Base-by-base conservation (phyloP, 495 filamentous ascomycete genomes). In the Platismatia glauca region DNA sequence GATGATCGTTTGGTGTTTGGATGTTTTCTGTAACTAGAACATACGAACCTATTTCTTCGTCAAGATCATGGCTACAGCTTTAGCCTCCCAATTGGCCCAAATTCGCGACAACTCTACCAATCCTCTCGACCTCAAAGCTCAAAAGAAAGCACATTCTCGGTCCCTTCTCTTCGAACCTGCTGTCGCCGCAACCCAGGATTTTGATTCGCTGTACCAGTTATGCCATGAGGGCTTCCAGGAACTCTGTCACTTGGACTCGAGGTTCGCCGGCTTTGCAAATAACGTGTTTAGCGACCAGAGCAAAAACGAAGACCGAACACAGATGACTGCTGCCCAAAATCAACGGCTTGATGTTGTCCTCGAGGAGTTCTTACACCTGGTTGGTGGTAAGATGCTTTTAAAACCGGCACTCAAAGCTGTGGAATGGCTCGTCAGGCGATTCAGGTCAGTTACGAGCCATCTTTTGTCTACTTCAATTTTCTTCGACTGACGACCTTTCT, bases 401-500 rank as follows among this genome's bases (percentile, higher is more conserved):
- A 90, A 84, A 71, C 91, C 93, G 20, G 90, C 89, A 2, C 81
- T 94, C 18, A 96, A 92, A 68, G 89, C 91, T 7, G 78, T 97
- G 38, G 95, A 99, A 76, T 99, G 94, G 94, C 80, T 97, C 29
- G 80, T 99, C 37, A 79, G 94, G 69, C 81, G 91, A 63, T 99
- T 97, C 66, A 82, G 90, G 92, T 97, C 77, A 34, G 81, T 66
- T 24, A 16, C 7, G 13, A 22, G 57, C 58, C 13, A 7, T 7
- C 27, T 20, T 34, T 35, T 20, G 22, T 20, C 20, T 57, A 16
- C 58, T 31, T 39, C 43, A 13, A 20, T 12, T 41, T 22, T 52
- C 46, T 33, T 24, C 13, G 13, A 11, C 46, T 33, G 37, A 59
- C 27, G 38, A 69, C 82, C 65, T 34, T 12, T 61, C 22, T 2